Conservation (phyloP, 129 eudicot species). For the Tagetes patula region DNA sequence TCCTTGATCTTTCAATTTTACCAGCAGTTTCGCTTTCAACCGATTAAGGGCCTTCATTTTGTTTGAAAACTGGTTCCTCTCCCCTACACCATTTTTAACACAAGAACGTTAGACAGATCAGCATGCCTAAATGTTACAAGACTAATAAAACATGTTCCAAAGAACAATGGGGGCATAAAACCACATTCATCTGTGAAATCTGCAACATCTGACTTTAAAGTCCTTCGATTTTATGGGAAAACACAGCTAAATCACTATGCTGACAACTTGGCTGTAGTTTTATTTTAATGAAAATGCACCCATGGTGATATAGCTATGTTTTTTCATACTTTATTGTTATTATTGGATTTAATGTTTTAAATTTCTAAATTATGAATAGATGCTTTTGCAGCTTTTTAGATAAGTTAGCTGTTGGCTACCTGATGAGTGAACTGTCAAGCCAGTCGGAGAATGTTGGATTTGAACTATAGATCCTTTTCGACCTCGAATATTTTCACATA, state of each 20-base stretch:
- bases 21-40: constrained; percentile 72
- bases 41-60: constrained; percentile 87
- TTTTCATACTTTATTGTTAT: neutral
- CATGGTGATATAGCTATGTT: constrained; percentile 8
- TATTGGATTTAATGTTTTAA: neutral
- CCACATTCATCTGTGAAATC: neutral
- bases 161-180: neutral
- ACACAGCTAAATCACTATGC: neutral
- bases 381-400: neutral
- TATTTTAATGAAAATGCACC: neutral
- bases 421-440: constrained; percentile 65
- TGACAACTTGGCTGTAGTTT: neutral
- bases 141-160: neutral
- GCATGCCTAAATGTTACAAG: neutral
- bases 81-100: constrained; percentile 50
- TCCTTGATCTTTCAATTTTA: constrained; percentile 54
- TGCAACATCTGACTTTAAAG: neutral
- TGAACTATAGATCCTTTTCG: constrained; percentile 43
- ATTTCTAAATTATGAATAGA: neutral
- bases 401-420: constrained; percentile 38
- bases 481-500: constrained; percentile 36
- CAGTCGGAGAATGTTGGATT: constrained; percentile 74
- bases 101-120: neutral
- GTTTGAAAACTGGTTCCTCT: constrained; percentile 76
- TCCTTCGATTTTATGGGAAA: neutral